Conservation (phyloP, 164 flowering plant genomes). For the Tetrastigma voinierianum region DNA sequence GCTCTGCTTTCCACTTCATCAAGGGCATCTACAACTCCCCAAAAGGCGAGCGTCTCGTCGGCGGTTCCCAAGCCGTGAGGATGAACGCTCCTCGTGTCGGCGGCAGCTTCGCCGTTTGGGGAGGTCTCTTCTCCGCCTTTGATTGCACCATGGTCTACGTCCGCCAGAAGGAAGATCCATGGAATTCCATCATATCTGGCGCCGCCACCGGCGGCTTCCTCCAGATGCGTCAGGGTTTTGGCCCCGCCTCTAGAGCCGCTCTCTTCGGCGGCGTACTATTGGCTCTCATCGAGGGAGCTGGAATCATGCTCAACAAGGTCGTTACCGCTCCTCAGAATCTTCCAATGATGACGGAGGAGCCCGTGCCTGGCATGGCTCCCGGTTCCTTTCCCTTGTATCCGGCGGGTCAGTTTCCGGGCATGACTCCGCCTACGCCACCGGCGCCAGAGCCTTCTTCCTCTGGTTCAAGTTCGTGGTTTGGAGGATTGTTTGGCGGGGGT, state of each 20-base stretch:
- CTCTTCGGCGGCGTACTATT: conserved; percentile 69
- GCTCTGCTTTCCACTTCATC: conserved; percentile 79
- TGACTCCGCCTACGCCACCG: conserved; percentile 5
- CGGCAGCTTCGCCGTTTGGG: conserved; percentile 93
- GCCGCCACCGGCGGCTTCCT: conserved; percentile 97
- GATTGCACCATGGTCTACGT: conserved; percentile 83
- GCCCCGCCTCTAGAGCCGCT: conserved; percentile 70
- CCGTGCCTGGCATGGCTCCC: conserved; percentile 11
- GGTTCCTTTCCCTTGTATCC: conserved; percentile 7
- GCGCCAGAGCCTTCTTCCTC: conserved; percentile 24
- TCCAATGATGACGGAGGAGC: conserved; percentile 58
- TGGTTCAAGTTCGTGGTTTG: conserved; percentile 52
- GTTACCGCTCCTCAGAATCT: conserved; percentile 45
- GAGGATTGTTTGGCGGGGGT: conserved; percentile 57
- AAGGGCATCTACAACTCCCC: conserved; percentile 76
- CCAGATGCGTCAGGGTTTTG: conserved; percentile 71
- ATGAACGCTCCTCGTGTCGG: conserved; percentile 90
- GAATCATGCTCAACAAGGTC: conserved; percentile 73
- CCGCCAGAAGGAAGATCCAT: conserved; percentile 94
- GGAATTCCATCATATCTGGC: conserved; percentile 91
- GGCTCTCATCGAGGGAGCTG: conserved; percentile 88
- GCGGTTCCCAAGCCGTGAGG: conserved; percentile 68
- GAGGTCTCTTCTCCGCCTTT: conserved; percentile 76
- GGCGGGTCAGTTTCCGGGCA: conserved; percentile 28
- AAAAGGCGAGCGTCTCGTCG: conserved; percentile 61